phyloP scores from a whole-genome alignment of 768 basidiomycete species.

The Agaricus bisporus region DNA sequence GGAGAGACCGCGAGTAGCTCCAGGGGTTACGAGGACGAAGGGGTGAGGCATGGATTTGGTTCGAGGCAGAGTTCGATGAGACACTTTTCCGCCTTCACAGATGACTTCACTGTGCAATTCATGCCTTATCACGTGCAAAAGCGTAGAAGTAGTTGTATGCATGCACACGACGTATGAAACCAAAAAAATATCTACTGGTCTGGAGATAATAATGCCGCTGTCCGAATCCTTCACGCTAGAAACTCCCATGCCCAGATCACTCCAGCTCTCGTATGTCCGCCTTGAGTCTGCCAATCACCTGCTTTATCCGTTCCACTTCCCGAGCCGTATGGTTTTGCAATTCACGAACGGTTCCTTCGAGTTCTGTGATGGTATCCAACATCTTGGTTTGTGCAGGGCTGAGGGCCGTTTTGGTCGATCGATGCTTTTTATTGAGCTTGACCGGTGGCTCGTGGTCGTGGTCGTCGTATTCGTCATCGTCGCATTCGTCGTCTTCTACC shows the following conservation, averaged over 20 bases:
- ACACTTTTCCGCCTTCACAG: neutral
- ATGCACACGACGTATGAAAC: neutral
- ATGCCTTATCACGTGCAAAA: slow-evolving; percentile 5
- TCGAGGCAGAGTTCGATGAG: neutral
- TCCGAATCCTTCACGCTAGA: neutral
- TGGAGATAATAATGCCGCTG: slow-evolving; percentile 4
- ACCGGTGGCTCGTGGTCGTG: slow-evolving; percentile 24
- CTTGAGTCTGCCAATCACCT: slow-evolving; percentile 23
- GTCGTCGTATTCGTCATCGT: slow-evolving; percentile 30
- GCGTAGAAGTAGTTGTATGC: neutral
- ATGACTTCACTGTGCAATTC: neutral
- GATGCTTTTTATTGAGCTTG: slow-evolving; percentile 27
- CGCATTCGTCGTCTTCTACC: slow-evolving; percentile 27
- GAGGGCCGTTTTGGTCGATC: slow-evolving; percentile 23
- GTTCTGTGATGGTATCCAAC: slow-evolving; percentile 26
- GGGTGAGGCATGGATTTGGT: slow-evolving; percentile 24
- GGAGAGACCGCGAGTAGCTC: slow-evolving; percentile 49
- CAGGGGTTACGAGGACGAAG: slow-evolving; percentile 47
- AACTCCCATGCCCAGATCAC: neutral
- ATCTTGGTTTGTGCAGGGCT: slow-evolving; percentile 24
- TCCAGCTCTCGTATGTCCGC: slow-evolving; percentile 29
- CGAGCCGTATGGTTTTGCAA: slow-evolving; percentile 25
- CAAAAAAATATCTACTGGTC: slow-evolving; percentile 5
- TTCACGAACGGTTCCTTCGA: slow-evolving; percentile 29
- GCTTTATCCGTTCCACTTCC: slow-evolving; percentile 30